phyloP scores from a whole-genome alignment of 768 basidiomycete genomes.

The Lactifluus echinatus region DNA sequence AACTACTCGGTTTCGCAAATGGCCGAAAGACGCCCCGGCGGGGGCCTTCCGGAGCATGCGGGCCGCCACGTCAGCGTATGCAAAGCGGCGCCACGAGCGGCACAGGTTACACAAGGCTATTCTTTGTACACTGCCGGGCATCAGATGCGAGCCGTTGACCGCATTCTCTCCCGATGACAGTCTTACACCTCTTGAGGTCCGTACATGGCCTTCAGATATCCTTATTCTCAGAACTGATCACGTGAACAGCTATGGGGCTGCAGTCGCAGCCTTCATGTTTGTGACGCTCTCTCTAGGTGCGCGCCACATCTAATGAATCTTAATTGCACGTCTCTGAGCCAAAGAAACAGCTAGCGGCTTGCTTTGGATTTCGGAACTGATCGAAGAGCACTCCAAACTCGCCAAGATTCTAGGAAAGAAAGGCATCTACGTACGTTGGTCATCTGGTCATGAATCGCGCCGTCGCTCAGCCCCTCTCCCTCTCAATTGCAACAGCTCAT shows the following conservation, averaged over 20 bases:
- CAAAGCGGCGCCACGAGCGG: too few relatives aligned
- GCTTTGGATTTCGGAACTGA: slow-evolving; percentile 88
- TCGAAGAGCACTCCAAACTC: slow-evolving; percentile 82
- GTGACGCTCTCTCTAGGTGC: slow-evolving; percentile 86
- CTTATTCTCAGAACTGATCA: slow-evolving; percentile 8
- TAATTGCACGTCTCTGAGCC: slow-evolving; percentile 1
- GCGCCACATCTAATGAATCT: slow-evolving; percentile 22
- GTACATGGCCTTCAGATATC: slow-evolving; percentile 15
- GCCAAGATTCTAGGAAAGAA: slow-evolving; percentile 81
- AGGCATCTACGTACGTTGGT: slow-evolving; percentile 69
- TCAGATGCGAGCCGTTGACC: background rate
- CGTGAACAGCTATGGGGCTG: slow-evolving; percentile 57
- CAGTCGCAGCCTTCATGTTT: slow-evolving; percentile 73
- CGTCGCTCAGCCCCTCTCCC: background rate
- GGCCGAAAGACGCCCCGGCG: too few relatives aligned
- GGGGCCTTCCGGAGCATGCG: background rate
- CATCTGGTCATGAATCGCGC: background rate
- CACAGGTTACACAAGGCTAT: too few relatives aligned
- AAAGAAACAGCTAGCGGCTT: slow-evolving; percentile 72
- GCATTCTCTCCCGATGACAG: slow-evolving; percentile 32
- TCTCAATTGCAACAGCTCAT: slow-evolving; percentile 50
- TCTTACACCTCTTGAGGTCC: slow-evolving; percentile 58
- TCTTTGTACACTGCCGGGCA: background rate
- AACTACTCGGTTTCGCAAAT: too few relatives aligned
- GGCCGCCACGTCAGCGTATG: background rate